Evolutionary conservation across 441 rosid species (phyloP).

Genomic region (Pelargonium fulgidum): DNA sequence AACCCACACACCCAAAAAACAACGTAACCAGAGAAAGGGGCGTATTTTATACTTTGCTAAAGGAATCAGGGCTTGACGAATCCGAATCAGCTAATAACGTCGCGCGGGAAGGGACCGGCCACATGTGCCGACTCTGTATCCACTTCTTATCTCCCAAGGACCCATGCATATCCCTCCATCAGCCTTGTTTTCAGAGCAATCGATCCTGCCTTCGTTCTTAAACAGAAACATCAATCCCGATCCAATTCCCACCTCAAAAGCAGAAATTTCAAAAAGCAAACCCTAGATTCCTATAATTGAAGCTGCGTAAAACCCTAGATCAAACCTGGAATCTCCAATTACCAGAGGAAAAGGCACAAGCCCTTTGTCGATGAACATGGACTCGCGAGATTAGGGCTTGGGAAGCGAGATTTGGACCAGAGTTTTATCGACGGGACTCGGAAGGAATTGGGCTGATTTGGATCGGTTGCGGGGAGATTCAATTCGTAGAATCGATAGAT

Average conservation of each 20-base stretch:
- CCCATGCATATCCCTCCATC: conserved; percentile 71
- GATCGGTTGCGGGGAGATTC: neutral
- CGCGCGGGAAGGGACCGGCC: conserved; percentile 52
- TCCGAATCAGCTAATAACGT: conserved; percentile 33
- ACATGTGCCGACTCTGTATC: conserved; percentile 62
- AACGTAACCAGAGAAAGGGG: conserved; percentile 41
- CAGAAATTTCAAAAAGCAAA: neutral
- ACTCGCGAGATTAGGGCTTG: neutral
- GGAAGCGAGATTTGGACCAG: neutral
- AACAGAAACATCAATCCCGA: conserved; percentile 8
- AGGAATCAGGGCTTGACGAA: neutral
- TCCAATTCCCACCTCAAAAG: neutral
- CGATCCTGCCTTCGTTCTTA: neutral
- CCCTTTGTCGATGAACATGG: conserved; percentile 3
- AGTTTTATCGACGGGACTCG: neutral
- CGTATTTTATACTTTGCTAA: conserved; percentile 2
- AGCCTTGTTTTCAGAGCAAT: neutral
- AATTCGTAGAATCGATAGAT: neutral
- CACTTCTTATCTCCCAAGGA: conserved; percentile 43
- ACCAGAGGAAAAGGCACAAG: neutral
- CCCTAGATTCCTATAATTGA: conserved; percentile 5
- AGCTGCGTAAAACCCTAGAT: neutral
- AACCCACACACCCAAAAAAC: neutral
- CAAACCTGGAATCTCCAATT: neutral
- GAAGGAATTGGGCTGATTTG: neutral